Percentiles rank a stretch among this genome's conserved stretches.
Conservation (phyloP, 768 basidiomycete species). For the Agaricus bisporus region DNA sequence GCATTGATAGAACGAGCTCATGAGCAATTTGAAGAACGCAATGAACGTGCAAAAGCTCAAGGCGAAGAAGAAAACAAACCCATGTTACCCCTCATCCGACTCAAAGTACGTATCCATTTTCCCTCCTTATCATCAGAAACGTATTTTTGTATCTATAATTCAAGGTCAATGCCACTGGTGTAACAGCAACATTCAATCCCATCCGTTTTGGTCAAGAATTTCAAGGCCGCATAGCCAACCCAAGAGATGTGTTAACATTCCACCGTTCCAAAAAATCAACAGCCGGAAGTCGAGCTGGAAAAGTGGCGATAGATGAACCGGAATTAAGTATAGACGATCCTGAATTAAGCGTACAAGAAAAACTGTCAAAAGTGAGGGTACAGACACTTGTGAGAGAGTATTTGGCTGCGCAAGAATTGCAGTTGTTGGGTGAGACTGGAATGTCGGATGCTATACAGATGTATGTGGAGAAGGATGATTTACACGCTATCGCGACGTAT, state of each 20-base stretch:
- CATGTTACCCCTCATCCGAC: constrained; percentile 83
- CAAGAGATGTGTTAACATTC: constrained; percentile 88
- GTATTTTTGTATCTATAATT: neutral
- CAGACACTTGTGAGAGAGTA: constrained; percentile 90
- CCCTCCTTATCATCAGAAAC: neutral
- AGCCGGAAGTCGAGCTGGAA: constrained; percentile 37
- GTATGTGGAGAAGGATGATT: constrained; percentile 97
- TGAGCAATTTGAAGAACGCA: constrained; percentile 70
- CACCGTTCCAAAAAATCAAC: constrained; percentile 68
- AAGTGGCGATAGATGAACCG: constrained; percentile 70
- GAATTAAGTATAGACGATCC: constrained; percentile 80
- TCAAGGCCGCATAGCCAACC: constrained; percentile 86
- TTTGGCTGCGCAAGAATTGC: constrained; percentile 86
- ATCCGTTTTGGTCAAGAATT: constrained; percentile 97
- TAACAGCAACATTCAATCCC: constrained; percentile 90
- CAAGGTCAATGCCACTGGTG: constrained; percentile 87
- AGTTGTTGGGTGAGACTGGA: constrained; percentile 81
- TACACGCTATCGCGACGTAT: constrained; percentile 83
- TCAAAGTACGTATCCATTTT: constrained; percentile 52
- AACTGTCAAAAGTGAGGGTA: constrained; percentile 76
- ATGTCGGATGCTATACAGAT: constrained; percentile 93
- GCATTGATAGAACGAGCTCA: constrained; percentile 76
- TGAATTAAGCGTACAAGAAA: constrained; percentile 59
- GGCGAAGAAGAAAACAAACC: constrained; percentile 55
- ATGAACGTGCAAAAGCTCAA: constrained; percentile 50